Evolutionary conservation across 2,329 filamentous ascomycete genomes (phyloP).

Genomic region (Ceratocystis huliohia): DNA sequence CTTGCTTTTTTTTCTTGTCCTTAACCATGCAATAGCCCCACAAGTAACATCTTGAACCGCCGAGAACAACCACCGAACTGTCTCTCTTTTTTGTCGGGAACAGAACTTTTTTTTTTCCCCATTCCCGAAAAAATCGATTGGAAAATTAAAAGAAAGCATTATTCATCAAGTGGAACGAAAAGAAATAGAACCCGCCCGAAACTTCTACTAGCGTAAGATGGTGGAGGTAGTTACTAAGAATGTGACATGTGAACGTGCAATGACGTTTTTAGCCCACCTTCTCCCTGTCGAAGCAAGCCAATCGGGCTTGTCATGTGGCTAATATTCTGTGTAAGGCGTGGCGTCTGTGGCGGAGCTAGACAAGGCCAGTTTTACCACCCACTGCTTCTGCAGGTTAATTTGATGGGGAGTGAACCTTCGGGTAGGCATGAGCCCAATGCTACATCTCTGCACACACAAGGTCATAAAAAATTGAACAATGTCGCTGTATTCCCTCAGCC

Average conservation of each 20-base stretch:
- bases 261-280: background rate
- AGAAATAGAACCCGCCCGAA: background rate
- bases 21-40: background rate
- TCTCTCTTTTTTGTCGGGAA: background rate
- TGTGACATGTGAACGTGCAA: conserved; percentile 7
- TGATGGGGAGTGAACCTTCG: too few relatives aligned
- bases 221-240: background rate
- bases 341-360: conserved; percentile 2
- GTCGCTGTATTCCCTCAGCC: background rate
- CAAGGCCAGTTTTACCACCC: background rate
- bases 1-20: conserved; percentile 1
- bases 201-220: background rate
- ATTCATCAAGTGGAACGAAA: background rate
- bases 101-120: background rate
- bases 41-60: background rate
- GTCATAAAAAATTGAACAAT: background rate
- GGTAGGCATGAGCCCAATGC: background rate
- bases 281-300: background rate
- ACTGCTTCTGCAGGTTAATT: background rate
- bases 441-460: background rate
- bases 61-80: background rate
- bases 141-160: background rate
- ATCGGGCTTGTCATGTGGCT: background rate
- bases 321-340: background rate
- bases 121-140: too few relatives aligned